phyloP scores from a whole-genome alignment of 176 grass and related monocot genomes.

The Tuctoria greenei region DNA sequence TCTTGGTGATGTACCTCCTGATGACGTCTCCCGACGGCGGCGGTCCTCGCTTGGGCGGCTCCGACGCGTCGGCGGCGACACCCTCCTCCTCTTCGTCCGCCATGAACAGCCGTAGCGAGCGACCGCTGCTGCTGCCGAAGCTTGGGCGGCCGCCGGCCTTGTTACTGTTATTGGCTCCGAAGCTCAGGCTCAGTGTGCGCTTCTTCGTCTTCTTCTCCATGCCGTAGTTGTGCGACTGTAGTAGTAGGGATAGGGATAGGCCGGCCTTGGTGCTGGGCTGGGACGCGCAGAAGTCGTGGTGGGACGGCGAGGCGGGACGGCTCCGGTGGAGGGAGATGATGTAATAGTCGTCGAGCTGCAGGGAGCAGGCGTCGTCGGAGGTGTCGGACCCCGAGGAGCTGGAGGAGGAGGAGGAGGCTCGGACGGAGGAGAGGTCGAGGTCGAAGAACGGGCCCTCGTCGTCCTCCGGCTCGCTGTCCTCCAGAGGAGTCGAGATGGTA shows the following conservation, averaged over 20 bases:
- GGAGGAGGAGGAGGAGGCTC: slow-evolving; percentile 42
- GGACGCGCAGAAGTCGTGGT: slow-evolving; percentile 37
- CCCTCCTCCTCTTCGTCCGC: not conserved
- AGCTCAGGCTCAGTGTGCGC: not conserved
- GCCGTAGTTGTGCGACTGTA: too few relatives aligned
- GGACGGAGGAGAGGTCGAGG: slow-evolving; percentile 49
- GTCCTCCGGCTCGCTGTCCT: slow-evolving; percentile 12
- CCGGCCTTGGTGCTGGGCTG: not conserved
- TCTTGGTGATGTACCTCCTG: slow-evolving; percentile 57
- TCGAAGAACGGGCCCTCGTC: slow-evolving; percentile 76
- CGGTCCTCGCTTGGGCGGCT: not conserved
- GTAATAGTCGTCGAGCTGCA: slow-evolving; percentile 49
- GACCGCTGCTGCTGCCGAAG: slow-evolving; percentile 34
- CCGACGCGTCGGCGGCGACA: not conserved
- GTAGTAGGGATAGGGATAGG: too few relatives aligned
- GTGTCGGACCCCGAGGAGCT: slow-evolving; percentile 27
- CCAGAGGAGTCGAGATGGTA: not conserved
- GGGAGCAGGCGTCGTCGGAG: slow-evolving; percentile 24
- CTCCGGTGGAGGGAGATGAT: slow-evolving; percentile 42
- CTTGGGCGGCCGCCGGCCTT: too few relatives aligned
- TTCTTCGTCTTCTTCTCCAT: too few relatives aligned
- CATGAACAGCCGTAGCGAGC: slow-evolving; percentile 40
- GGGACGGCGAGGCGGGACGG: slow-evolving; percentile 33
- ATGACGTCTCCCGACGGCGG: slow-evolving; percentile 45
- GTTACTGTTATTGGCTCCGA: too few relatives aligned